These are phyloP conservation scores for Melocanna baccifera DNA, from an alignment of 176 grass and related monocot genomes.

Conservation along the genomic window DNA sequence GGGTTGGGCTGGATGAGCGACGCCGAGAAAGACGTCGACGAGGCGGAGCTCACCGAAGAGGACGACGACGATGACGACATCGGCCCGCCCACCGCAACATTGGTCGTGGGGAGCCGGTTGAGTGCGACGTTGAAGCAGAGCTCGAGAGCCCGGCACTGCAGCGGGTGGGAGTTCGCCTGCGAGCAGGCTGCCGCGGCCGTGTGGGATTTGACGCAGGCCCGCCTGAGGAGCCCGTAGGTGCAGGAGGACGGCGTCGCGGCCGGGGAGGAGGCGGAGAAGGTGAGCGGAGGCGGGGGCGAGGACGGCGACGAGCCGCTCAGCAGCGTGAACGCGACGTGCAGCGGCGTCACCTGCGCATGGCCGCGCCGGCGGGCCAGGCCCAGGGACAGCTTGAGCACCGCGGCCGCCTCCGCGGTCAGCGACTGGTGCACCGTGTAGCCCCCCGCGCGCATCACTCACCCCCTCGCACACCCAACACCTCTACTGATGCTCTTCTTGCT, in stretches of 20 bases:
- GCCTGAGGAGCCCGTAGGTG: constrained; percentile 45
- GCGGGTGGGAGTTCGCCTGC: constrained; percentile 12
- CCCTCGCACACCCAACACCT: background rate
- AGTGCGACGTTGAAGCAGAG: constrained; percentile 87
- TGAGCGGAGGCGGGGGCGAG: constrained; percentile 4
- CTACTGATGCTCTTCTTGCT: background rate
- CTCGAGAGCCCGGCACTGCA: constrained; percentile 61
- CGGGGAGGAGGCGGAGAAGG: background rate
- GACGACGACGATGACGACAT: background rate
- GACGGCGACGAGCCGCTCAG: constrained; percentile 34
- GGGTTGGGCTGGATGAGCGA: constrained; percentile 49
- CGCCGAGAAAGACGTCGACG: constrained; percentile 25
- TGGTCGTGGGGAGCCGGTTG: constrained; percentile 53
- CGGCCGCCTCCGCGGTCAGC: constrained; percentile 91
- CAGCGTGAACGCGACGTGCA: constrained; percentile 81
- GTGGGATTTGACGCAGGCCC: constrained; percentile 68
- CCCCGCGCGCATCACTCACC: constrained; percentile 74
- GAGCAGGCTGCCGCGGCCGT: constrained; percentile 20
- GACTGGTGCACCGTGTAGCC: constrained; percentile 91
- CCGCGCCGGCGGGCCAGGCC: constrained; percentile 59
- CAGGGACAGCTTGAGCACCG: constrained; percentile 83
- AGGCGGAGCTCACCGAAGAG: background rate
- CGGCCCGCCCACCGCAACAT: constrained; percentile 15
- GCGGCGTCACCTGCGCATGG: constrained; percentile 89
- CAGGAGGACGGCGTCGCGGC: background rate